phyloP scores from a whole-genome alignment of 257 asterid species.

The Solanum megistacrolobum region DNA sequence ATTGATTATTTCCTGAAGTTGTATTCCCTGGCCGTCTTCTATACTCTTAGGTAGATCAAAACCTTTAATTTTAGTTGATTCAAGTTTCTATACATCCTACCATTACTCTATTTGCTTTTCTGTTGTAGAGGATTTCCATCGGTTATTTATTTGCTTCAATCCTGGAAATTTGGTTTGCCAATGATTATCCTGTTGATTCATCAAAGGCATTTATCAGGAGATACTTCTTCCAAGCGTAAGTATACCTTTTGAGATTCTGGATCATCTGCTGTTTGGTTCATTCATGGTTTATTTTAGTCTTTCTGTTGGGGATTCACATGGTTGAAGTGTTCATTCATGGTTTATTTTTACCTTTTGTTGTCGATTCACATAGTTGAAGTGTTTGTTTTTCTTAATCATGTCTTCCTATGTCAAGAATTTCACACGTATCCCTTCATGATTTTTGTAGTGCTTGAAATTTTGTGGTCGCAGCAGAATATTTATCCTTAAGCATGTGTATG shows the following conservation, averaged over 20 bases:
- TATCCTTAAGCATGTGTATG: not conserved
- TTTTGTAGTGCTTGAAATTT: not conserved
- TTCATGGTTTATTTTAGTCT: not conserved
- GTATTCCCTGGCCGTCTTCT: not conserved
- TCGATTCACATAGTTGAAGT: not conserved
- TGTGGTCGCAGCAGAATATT: not conserved
- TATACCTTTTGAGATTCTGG: not conserved
- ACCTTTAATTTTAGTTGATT: not conserved
- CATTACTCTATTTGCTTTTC: slow-evolving; percentile 3
- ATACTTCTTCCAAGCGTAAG: slow-evolving; percentile 78
- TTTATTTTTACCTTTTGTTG: not conserved
- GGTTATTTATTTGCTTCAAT: slow-evolving; percentile 69
- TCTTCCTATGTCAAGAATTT: not conserved
- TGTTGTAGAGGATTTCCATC: slow-evolving; percentile 69
- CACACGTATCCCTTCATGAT: not conserved
- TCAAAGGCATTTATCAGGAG: slow-evolving; percentile 44
- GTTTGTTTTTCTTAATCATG: not conserved
- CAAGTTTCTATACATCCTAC: not conserved
- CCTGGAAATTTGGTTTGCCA: slow-evolving; percentile 76
- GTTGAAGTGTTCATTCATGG: not conserved
- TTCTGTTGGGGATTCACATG: not conserved
- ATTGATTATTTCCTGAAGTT: not conserved
- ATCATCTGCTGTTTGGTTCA: not conserved
- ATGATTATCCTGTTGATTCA: slow-evolving; percentile 43
- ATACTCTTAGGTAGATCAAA: not conserved